A percentile compares a stretch with the other conserved stretches of the same genome.
Evolutionary conservation across 352 stramenopile genomes (phyloP).

Genomic region (Globisporangium cederbergense): DNA sequence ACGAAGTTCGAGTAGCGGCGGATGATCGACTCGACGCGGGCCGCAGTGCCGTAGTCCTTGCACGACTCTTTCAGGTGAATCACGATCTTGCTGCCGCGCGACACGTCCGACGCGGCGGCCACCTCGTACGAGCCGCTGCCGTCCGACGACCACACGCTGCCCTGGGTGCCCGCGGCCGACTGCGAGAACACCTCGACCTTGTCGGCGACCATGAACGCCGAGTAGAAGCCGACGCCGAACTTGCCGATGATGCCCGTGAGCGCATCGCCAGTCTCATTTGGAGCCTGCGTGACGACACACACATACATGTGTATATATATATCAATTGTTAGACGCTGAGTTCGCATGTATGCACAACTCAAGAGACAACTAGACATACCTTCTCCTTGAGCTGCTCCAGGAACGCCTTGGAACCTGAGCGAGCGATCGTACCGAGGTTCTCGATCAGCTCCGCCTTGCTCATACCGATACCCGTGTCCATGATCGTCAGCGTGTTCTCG

Average conservation of each 20-base stretch:
- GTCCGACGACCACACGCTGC: constrained; percentile 76
- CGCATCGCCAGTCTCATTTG: constrained; percentile 64
- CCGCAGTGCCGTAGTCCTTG: constrained; percentile 92
- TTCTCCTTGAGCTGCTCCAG: constrained; percentile 90
- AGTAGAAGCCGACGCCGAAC: constrained; percentile 99
- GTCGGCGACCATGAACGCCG: constrained; percentile 98
- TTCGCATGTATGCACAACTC: neutral
- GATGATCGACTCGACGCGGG: constrained; percentile 95
- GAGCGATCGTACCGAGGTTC: constrained; percentile 99
- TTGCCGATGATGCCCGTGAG: constrained; percentile 97
- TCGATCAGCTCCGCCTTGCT: constrained; percentile 94
- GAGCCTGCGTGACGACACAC: constrained; percentile 19
- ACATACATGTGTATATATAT: neutral
- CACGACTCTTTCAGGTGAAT: constrained; percentile 97
- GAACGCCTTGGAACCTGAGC: constrained; percentile 97
- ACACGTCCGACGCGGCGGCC: constrained; percentile 57
- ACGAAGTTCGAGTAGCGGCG: constrained; percentile 99
- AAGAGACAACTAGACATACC: constrained; percentile 13
- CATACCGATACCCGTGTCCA: constrained; percentile 98
- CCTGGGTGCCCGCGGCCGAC: constrained; percentile 53
- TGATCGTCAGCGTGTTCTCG: constrained; percentile 95
- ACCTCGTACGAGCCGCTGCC: constrained; percentile 83
- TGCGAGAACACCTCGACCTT: constrained; percentile 92
- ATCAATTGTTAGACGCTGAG: neutral
- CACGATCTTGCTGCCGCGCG: constrained; percentile 95